Percentiles rank a stretch among this genome's conserved stretches.
Evolutionary conservation across 108 stramenopile genomes (phyloP).

Genomic region (Skeletonema grethae): DNA sequence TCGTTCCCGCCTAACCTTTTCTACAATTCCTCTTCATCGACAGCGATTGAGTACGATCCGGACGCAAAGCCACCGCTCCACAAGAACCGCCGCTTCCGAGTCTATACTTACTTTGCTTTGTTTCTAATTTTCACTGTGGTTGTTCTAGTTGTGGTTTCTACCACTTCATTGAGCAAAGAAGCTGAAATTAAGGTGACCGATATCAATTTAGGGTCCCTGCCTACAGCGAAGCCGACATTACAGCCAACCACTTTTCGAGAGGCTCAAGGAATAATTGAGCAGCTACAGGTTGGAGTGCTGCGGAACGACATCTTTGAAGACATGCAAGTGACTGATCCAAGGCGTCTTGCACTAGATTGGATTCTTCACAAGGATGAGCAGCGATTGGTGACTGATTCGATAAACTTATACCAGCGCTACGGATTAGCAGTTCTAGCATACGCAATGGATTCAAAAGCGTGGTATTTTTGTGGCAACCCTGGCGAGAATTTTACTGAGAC

Average conservation of each 20-base stretch:
- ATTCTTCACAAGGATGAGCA: conserved; percentile 23
- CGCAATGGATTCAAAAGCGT: conserved; percentile 19
- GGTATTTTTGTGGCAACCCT: conserved; percentile 1
- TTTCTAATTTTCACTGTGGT: conserved; percentile 38
- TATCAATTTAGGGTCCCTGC: neutral
- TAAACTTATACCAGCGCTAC: conserved; percentile 26
- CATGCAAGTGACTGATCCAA: conserved; percentile 10
- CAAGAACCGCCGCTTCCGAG: conserved; percentile 59
- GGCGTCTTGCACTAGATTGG: conserved; percentile 32
- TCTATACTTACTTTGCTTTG: conserved; percentile 49
- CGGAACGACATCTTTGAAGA: conserved; percentile 23
- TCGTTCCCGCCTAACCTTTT: neutral
- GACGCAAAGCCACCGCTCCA: conserved; percentile 66
- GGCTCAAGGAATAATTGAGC: conserved; percentile 32
- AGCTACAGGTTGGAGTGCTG: conserved; percentile 32
- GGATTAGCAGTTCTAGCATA: conserved; percentile 25
- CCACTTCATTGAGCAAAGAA: conserved; percentile 13
- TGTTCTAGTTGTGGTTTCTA: conserved; percentile 25
- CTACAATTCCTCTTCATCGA: conserved; percentile 13
- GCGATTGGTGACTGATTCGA: conserved; percentile 3
- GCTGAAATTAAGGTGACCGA: neutral
- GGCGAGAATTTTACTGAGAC: conserved; percentile 4
- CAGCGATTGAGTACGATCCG: conserved; percentile 72
- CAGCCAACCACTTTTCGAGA: conserved; percentile 39
- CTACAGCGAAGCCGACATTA: conserved; percentile 8